Conservation (phyloP, 176 grass and related monocot genomes). For the Ananas comosus region DNA sequence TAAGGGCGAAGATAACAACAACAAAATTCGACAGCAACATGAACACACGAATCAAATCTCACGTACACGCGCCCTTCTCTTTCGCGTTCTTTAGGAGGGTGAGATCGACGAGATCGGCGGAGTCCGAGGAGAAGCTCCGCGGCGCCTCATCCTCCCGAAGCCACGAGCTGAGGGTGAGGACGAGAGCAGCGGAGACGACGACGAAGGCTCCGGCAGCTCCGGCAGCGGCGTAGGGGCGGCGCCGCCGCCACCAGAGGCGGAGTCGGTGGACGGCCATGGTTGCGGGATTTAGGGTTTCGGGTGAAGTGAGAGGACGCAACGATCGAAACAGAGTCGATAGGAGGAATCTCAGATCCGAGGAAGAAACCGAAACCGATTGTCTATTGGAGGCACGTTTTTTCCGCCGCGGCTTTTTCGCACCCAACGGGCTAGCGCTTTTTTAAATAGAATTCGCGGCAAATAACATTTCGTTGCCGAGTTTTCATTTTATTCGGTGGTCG, state of each 20-base stretch:
- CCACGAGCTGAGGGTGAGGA: slow-evolving; percentile 3
- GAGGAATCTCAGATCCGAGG: background rate
- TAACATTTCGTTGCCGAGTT: too few relatives aligned
- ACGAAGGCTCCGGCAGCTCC: slow-evolving; percentile 6
- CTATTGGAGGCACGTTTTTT: too few relatives aligned
- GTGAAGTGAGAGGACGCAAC: background rate
- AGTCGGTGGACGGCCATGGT: slow-evolving; percentile 25
- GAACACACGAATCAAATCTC: background rate
- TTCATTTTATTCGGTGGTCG: too few relatives aligned
- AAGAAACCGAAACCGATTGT: too few relatives aligned
- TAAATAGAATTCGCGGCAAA: too few relatives aligned
- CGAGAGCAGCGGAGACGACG: slow-evolving; percentile 21
- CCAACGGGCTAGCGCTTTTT: too few relatives aligned
- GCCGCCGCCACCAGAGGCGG: slow-evolving; percentile 50
- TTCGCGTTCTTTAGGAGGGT: slow-evolving; percentile 48
- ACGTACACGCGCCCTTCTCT: slow-evolving; percentile 72
- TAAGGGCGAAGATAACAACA: background rate
- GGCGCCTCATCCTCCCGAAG: background rate
- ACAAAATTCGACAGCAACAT: background rate
- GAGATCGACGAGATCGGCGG: slow-evolving; percentile 45
- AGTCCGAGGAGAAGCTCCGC: slow-evolving; percentile 11
- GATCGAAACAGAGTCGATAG: background rate
- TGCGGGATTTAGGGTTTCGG: slow-evolving; percentile 9
- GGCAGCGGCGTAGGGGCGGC: slow-evolving; percentile 31
- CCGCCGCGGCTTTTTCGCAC: too few relatives aligned